Evolutionary conservation across 2,329 filamentous ascomycete species (phyloP).

Genomic region (Bipolaris zeicola): DNA sequence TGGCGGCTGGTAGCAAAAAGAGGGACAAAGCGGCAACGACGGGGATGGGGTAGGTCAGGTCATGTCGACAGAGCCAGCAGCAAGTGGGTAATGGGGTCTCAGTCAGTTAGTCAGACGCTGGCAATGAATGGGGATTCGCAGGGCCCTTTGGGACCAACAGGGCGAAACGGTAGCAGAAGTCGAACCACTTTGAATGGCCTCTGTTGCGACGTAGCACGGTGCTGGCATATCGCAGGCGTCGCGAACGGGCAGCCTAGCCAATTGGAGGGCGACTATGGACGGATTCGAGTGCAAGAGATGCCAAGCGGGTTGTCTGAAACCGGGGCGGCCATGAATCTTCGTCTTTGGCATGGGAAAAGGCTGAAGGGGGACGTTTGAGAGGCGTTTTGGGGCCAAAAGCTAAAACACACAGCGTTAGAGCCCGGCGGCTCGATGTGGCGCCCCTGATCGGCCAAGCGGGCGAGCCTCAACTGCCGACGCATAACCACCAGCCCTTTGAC

Average conservation of each 20-base stretch:
- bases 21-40: conserved; percentile 9
- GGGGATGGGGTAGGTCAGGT: conserved; percentile 29
- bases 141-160: conserved; percentile 20
- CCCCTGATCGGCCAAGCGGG: conserved; percentile 7
- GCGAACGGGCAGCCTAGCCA: conserved; percentile 40
- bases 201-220: conserved; percentile 41
- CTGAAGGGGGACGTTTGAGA: conserved; percentile 35
- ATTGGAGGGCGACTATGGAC: conserved; percentile 25
- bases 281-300: conserved; percentile 21
- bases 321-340: conserved; percentile 29
- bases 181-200: conserved; percentile 39
- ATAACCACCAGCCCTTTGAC: not conserved
- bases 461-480: conserved; percentile 11
- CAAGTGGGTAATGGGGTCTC: conserved; percentile 30
- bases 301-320: conserved; percentile 36
- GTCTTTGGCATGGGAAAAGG: conserved; percentile 27
- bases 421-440: conserved; percentile 21
- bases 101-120: conserved; percentile 13
- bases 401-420: conserved; percentile 32
- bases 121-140: conserved; percentile 6
- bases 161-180: conserved; percentile 43
- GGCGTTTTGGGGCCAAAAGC: conserved; percentile 29
- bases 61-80: conserved; percentile 31
- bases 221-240: conserved; percentile 33
- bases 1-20: conserved; percentile 12